Conservation (phyloP, 2,329 filamentous ascomycete species). For the Venturia oleaginea region DNA sequence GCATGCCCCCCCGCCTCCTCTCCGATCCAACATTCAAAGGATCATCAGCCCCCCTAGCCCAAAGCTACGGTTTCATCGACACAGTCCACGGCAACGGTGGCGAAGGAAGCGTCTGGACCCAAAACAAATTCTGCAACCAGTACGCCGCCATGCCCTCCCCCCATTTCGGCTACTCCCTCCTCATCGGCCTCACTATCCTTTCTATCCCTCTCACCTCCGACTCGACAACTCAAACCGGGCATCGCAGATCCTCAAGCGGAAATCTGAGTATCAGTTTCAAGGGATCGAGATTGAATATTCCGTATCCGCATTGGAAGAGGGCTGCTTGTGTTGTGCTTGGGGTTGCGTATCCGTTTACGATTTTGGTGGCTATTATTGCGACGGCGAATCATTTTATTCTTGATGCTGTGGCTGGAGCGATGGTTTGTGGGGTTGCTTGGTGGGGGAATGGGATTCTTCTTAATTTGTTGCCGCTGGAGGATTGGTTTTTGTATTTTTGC, state of each 20-base stretch:
- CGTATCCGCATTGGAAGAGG: not conserved
- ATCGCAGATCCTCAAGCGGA: not conserved
- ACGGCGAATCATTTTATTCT: conserved; percentile 67
- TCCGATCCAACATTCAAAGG: conserved; percentile 46
- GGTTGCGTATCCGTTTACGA: conserved; percentile 54
- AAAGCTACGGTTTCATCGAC: conserved; percentile 51
- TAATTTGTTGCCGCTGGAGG: conserved; percentile 57
- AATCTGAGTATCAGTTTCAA: not conserved
- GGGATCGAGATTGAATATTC: conserved; percentile 1
- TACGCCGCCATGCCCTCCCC: conserved; percentile 62
- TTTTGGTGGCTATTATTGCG: conserved; percentile 58
- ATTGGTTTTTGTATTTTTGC: conserved; percentile 56
- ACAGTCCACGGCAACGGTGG: conserved; percentile 49
- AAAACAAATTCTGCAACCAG: conserved; percentile 66
- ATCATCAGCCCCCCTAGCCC: conserved; percentile 46
- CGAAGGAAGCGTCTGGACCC: conserved; percentile 61
- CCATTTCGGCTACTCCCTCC: conserved; percentile 66
- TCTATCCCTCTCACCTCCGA: conserved; percentile 48
- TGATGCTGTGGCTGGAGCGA: conserved; percentile 59
- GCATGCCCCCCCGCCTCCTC: conserved; percentile 51
- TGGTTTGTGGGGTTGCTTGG: conserved; percentile 59
- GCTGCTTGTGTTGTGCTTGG: conserved; percentile 40
- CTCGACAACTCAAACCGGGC: not conserved
- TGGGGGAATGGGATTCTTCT: conserved; percentile 44
- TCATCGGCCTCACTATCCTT: conserved; percentile 61